Evolutionary conservation across 306 rosid species (phyloP).

Genomic region (Ochetophila trinervis): DNA sequence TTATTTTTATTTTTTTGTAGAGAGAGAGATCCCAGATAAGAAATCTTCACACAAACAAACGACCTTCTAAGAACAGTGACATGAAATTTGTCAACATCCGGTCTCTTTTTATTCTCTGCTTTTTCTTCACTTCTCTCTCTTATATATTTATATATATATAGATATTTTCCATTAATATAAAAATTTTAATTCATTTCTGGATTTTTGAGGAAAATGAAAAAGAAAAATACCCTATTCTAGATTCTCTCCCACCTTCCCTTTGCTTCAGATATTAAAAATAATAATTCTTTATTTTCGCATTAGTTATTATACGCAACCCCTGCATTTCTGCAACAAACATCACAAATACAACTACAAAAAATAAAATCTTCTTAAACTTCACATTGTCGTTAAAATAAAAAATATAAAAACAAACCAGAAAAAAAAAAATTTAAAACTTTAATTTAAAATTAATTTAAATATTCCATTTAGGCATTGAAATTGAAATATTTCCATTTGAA

Average conservation of each 20-base stretch:
- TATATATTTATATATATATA: no score
- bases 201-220: conserved; percentile 40
- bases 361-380: conserved; percentile 18
- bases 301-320: conserved; percentile 7
- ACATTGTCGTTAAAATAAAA: conserved; percentile 12
- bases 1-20: conserved; percentile 21
- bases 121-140: conserved; percentile 65
- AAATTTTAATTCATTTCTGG: conserved; percentile 26
- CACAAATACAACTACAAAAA: conserved; percentile 24
- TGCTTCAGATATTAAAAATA: conserved; percentile 38
- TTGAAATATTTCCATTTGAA: conserved; percentile 12
- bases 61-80: conserved; percentile 99
- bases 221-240: conserved; percentile 55
- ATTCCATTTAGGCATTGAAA: no score
- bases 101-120: conserved; percentile 98
- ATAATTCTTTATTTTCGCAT: background rate
- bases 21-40: conserved; percentile 99
- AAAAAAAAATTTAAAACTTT: background rate
- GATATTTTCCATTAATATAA: conserved; percentile 11
- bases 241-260: conserved; percentile 64
- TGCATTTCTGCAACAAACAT: conserved; percentile 30
- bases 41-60: conserved; percentile 92
- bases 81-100: conserved; percentile 99
- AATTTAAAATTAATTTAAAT: no score
- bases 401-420: background rate